Percentiles rank a stretch among this genome's conserved stretches.
Evolutionary conservation across 805 yeast species (phyloP).

Genomic region (Candida lessepsii): DNA sequence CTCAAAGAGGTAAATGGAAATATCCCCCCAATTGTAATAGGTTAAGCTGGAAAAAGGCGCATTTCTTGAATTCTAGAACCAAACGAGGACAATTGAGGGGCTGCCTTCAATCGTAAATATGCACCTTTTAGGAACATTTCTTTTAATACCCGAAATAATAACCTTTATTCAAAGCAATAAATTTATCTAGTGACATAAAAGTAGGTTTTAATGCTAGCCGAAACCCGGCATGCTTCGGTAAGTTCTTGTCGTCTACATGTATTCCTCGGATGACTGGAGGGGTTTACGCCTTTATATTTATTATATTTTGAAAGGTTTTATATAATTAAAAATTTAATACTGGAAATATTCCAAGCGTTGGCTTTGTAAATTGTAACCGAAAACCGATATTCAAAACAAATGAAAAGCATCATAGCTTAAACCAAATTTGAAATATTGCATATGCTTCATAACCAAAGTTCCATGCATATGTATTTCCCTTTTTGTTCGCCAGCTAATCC

Average conservation of each 20-base stretch:
- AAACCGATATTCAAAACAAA: neutral
- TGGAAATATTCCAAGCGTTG: too few species aligned
- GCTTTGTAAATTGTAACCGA: too few species aligned
- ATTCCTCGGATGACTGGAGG: too few species aligned
- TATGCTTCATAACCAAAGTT: slow-evolving; percentile 5
- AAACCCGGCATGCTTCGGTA: too few species aligned
- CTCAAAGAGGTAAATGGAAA: too few species aligned
- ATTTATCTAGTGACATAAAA: too few species aligned
- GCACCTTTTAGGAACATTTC: slow-evolving; percentile 1
- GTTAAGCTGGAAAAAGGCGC: slow-evolving; percentile 1
- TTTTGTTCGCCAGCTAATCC: slow-evolving; percentile 1
- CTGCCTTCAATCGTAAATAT: slow-evolving; percentile 2
- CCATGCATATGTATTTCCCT: slow-evolving; percentile 6
- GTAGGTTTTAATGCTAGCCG: too few species aligned
- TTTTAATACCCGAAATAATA: slow-evolving; percentile 4
- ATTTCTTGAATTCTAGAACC: slow-evolving; percentile 1
- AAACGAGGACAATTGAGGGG: slow-evolving; percentile 1
- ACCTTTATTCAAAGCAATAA: neutral
- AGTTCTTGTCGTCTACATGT: too few species aligned
- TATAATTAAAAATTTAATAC: too few species aligned
- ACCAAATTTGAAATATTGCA: neutral
- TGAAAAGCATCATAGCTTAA: neutral
- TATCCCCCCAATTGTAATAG: neutral
- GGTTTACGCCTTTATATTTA: too few species aligned
- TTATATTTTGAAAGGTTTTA: too few species aligned